phyloP scores from a whole-genome alignment of 129 eudicot species.

The Ambrosia artemisiifolia region DNA sequence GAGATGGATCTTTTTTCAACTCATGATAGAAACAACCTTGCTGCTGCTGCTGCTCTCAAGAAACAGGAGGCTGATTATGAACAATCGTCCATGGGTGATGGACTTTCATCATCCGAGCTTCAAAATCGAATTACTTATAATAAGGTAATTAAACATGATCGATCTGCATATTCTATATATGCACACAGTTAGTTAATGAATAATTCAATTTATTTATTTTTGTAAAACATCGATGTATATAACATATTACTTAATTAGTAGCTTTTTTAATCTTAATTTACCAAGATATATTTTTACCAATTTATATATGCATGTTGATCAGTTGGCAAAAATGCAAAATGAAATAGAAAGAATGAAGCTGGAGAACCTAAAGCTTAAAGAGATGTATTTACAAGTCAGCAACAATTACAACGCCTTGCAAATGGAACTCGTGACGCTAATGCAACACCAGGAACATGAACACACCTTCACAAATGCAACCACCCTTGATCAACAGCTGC shows the following conservation, averaged over 20 bases:
- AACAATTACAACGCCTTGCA: slow-evolving; percentile 60
- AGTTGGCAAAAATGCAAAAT: slow-evolving; percentile 50
- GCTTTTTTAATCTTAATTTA: too few species aligned
- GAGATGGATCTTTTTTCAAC: slow-evolving; percentile 72
- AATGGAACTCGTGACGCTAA: slow-evolving; percentile 42
- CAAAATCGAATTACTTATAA: slow-evolving; percentile 27
- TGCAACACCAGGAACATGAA: slow-evolving; percentile 74
- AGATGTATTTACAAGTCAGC: slow-evolving; percentile 56
- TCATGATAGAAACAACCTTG: background rate
- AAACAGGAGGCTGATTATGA: slow-evolving; percentile 64
- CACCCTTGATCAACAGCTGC: slow-evolving; percentile 12
- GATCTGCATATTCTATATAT: too few species aligned
- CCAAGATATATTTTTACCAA: too few species aligned
- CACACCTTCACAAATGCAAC: slow-evolving; percentile 35
- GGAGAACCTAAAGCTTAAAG: slow-evolving; percentile 66
- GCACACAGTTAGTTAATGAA: too few species aligned
- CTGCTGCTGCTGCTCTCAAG: slow-evolving; percentile 34
- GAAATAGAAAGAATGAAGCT: slow-evolving; percentile 61
- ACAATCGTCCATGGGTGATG: slow-evolving; percentile 46
- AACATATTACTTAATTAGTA: too few species aligned
- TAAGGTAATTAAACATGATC: slow-evolving; percentile 10
- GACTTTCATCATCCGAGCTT: slow-evolving; percentile 39
- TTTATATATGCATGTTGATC: too few species aligned
- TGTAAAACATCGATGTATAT: too few species aligned
- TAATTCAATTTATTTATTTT: too few species aligned